These are phyloP conservation scores for Phaeophleospora eucalypticola DNA, from an alignment of 2,329 filamentous ascomycete species.

Conservation along the genomic window DNA sequence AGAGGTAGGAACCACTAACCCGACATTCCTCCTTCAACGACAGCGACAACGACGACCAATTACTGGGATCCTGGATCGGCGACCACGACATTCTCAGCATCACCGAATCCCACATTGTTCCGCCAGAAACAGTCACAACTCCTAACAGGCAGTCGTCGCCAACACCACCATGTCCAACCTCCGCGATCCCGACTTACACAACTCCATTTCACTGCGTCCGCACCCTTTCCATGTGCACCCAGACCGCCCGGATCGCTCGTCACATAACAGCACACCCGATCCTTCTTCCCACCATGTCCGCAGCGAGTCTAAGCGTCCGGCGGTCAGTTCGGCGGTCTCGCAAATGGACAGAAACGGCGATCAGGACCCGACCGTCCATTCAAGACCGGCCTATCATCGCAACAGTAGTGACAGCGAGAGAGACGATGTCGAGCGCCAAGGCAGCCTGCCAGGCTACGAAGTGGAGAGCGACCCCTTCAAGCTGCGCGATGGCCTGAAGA, in stretches of 20 bases:
- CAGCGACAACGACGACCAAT: too few relatives aligned
- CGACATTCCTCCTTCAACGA: too few relatives aligned
- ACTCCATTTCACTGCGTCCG: conserved; percentile 47
- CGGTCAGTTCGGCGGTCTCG: conserved; percentile 29
- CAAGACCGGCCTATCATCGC: conserved; percentile 31
- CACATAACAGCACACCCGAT: conserved; percentile 18
- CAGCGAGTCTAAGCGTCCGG: conserved; percentile 21
- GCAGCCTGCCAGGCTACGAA: conserved; percentile 54
- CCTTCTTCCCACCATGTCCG: conserved; percentile 22
- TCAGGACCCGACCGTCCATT: conserved; percentile 18
- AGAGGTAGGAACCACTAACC: too few relatives aligned
- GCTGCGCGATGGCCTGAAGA: conserved; percentile 73
- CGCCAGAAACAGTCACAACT: too few relatives aligned
- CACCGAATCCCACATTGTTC: too few relatives aligned
- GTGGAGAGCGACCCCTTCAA: conserved; percentile 74
- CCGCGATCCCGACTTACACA: conserved; percentile 44
- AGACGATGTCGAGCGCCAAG: conserved; percentile 44
- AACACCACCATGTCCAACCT: conserved; percentile 20
- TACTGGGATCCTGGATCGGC: too few relatives aligned
- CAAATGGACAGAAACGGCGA: conserved; percentile 38
- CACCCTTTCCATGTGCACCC: conserved; percentile 40
- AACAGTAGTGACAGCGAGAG: conserved; percentile 26
- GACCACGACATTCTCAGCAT: too few relatives aligned
- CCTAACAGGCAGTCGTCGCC: too few relatives aligned
- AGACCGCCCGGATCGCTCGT: conserved; percentile 29